Percentiles rank a stretch among this genome's conserved stretches.
These are phyloP conservation scores for Phytophthora pinifolia DNA, from an alignment of 352 stramenopile genomes.

Conservation along the genomic window DNA sequence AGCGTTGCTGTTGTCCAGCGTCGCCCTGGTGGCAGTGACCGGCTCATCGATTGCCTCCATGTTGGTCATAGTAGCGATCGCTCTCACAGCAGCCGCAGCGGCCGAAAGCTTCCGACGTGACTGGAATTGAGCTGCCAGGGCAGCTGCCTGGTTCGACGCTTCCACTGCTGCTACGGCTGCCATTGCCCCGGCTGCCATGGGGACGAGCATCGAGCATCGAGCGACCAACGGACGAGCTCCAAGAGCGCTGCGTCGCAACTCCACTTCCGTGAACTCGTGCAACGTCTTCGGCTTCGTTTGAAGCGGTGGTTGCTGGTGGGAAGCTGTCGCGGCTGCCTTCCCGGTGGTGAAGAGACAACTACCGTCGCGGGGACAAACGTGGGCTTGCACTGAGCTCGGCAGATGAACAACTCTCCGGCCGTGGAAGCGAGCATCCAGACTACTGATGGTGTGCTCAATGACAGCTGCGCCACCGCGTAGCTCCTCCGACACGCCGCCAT, in stretches of 20 bases:
- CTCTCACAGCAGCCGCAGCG: slow-evolving; percentile 5
- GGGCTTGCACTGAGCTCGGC: slow-evolving; percentile 36
- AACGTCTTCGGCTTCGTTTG: slow-evolving; percentile 13
- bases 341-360: slow-evolving; percentile 43
- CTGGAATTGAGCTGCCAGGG: slow-evolving; percentile 20
- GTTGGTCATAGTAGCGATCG: slow-evolving; percentile 10
- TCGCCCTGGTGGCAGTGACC: slow-evolving; percentile 13
- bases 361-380: slow-evolving; percentile 51
- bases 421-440: slow-evolving; percentile 49
- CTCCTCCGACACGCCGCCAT: slow-evolving; percentile 30
- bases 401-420: slow-evolving; percentile 41
- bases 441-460: slow-evolving; percentile 54
- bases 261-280: slow-evolving; percentile 46
- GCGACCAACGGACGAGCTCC: slow-evolving; percentile 29
- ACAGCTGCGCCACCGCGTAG: slow-evolving; percentile 19
- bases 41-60: slow-evolving; percentile 4
- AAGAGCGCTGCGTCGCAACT: slow-evolving; percentile 19
- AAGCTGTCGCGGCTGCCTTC: slow-evolving; percentile 14
- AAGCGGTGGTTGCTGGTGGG: slow-evolving; percentile 4
- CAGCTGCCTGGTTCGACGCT: slow-evolving; percentile 27
- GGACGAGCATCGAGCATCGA: slow-evolving; percentile 30
- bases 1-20: slow-evolving; percentile 25
- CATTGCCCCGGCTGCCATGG: slow-evolving; percentile 20
- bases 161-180: slow-evolving; percentile 35
- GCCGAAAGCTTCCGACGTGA: slow-evolving; percentile 28